These are phyloP conservation scores for Juglanconis sp. DNA, from an alignment of 2,329 filamentous ascomycete species.

Conservation along the genomic window DNA sequence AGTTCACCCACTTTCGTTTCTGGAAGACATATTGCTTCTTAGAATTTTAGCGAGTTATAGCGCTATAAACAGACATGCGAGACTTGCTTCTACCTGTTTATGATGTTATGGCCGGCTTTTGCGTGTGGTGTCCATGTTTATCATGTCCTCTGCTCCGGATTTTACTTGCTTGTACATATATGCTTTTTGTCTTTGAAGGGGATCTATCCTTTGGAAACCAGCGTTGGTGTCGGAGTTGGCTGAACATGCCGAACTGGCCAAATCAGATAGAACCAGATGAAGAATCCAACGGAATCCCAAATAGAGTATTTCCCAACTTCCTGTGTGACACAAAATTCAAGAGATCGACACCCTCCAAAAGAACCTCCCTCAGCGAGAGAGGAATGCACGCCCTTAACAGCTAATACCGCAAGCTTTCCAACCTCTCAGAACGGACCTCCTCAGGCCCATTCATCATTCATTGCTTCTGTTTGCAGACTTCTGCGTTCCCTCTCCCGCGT, in stretches of 20 bases:
- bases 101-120: neutral
- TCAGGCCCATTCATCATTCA: too few relatives aligned
- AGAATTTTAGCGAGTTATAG: constrained; percentile 7
- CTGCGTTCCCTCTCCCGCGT: too few relatives aligned
- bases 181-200: neutral
- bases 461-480: too few relatives aligned
- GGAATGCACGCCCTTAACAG: too few relatives aligned
- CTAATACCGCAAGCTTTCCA: too few relatives aligned
- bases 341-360: too few relatives aligned
- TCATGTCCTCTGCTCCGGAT: neutral
- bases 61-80: neutral
- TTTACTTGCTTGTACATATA: neutral
- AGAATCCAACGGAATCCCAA: neutral
- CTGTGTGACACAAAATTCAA: too few relatives aligned
- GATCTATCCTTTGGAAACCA: neutral
- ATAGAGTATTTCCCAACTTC: neutral
- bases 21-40: constrained; percentile 6
- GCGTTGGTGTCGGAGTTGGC: neutral
- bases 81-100: neutral
- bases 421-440: too few relatives aligned
- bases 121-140: neutral
- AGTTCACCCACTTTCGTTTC: constrained; percentile 12
- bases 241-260: too few relatives aligned
- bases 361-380: too few relatives aligned
- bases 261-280: neutral